Conservation (phyloP, 2,329 filamentous ascomycete species). For the Tolypocladium amazonense region DNA sequence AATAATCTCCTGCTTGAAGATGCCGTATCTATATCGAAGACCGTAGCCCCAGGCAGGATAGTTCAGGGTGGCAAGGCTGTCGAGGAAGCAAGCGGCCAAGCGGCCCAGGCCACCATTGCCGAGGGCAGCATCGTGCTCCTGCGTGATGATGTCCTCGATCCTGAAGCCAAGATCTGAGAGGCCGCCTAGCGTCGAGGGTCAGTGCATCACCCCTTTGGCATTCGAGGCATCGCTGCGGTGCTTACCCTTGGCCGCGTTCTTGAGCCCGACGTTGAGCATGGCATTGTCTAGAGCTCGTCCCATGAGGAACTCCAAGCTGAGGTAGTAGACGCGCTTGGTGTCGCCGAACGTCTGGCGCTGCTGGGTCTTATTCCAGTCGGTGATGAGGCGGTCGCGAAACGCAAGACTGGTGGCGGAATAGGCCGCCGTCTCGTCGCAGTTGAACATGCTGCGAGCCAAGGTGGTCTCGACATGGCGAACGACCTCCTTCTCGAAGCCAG, state of each 20-base stretch:
- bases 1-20: conserved; percentile 99
- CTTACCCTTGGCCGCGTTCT: conserved; percentile 71
- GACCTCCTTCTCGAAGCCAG: conserved; percentile 78
- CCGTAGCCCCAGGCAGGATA: conserved; percentile 97
- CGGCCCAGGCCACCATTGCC: conserved; percentile 94
- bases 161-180: conserved; percentile 86
- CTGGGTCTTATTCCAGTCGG: conserved; percentile 97
- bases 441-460: conserved; percentile 90
- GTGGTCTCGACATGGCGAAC: conserved; percentile 95
- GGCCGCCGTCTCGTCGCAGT: conserved; percentile 90
- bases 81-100: conserved; percentile 91
- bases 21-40: conserved; percentile 87
- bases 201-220: neutral
- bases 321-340: conserved; percentile 90
- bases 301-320: conserved; percentile 97
- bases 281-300: conserved; percentile 94
- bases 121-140: conserved; percentile 92
- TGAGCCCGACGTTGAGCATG: conserved; percentile 90
- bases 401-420: conserved; percentile 87
- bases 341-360: conserved; percentile 88
- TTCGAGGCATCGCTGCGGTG: neutral
- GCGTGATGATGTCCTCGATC: conserved; percentile 87
- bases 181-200: conserved; percentile 48
- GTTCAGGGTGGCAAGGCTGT: conserved; percentile 89
- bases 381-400: conserved; percentile 83